Evolutionary conservation across 2,329 filamentous ascomycete genomes (phyloP), one percentile per base, ranked within the genome.

Genomic region (Ophiosphaerella herpotricha): DNA sequence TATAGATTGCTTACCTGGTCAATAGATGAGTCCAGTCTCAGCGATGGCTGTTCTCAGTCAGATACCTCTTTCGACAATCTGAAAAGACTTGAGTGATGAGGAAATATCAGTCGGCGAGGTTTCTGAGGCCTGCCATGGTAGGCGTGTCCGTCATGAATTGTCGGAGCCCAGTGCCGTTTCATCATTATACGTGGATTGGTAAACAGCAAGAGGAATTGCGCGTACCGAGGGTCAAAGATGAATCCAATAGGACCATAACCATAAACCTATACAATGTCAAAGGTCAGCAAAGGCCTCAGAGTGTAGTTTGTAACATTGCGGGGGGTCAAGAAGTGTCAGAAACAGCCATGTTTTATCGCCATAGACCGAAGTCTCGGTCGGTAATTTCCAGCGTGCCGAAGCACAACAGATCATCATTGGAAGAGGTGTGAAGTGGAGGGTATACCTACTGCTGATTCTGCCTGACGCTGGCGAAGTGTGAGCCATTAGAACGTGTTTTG

Each of bases 51-150:
- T 13, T 32, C 14, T 33, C 16, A 33, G 43, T 66, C 49, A 62
- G 56, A 44, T 38, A 43, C 16, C 33, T 46, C 46, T 35, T 29
- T 26, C 31, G 14, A 14, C 16, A 7, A 29, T 21, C 31, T 48
- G 31, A 18, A 34, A 50, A 38, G n/a, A 36, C 23, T 29, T 21
- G 37, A 33, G 50, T 49, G 23, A 12, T 37, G 39, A 26, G 33
- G 46, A 39, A 35, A 43, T 70, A 78, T 96, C 91, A 96, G 91
- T 93, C 89, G 91, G 90, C 91, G 86, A 96, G 91, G 92, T 96
- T 96, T 96, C 95, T 91, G 95, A 96, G 90, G 91, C 91, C 91
- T 96, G 91, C 90, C 91, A 77, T 90, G 90, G 89, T 83, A 78
- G 71, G 91, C 90, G 85, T 88, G 84, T 85, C 91, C 89, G 75